Conservation (phyloP, 371 early-diverging fungal species). For the Mucor irregularis region DNA sequence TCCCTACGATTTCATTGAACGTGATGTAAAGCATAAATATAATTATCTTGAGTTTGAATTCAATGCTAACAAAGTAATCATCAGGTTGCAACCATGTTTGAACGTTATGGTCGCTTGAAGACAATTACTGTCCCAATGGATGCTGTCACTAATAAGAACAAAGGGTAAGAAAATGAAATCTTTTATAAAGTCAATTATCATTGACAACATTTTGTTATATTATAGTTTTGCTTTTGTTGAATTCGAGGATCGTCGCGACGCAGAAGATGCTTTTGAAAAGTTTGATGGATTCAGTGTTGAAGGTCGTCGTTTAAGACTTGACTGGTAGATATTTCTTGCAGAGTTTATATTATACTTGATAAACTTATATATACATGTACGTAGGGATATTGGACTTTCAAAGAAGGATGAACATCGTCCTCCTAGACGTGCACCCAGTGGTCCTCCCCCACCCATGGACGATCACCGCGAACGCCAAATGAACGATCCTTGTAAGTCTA, state of each 20-base stretch:
- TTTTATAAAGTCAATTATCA: too few relatives aligned
- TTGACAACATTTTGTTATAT: conserved; percentile 35
- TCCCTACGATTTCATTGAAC: conserved; percentile 75
- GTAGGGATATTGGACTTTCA: conserved; percentile 66
- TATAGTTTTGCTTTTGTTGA: conserved; percentile 70
- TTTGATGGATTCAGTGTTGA: conserved; percentile 71
- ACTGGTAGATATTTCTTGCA: conserved; percentile 72
- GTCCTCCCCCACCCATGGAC: conserved; percentile 27
- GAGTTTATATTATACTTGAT: too few relatives aligned
- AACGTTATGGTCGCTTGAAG: conserved; percentile 68
- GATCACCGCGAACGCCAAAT: conserved; percentile 26
- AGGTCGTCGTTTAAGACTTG: conserved; percentile 74
- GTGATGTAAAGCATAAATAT: conserved; percentile 47
- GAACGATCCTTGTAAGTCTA: conserved; percentile 34
- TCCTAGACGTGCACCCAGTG: conserved; percentile 20
- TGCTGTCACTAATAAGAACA: conserved; percentile 72
- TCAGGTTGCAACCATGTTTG: conserved; percentile 67
- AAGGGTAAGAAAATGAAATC: conserved; percentile 54
- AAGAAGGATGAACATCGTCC: conserved; percentile 61
- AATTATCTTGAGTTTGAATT: neutral
- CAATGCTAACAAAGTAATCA: neutral
- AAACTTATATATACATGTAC: neutral
- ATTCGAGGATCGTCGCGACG: conserved; percentile 75
- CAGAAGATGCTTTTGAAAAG: conserved; percentile 77
- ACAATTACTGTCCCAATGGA: conserved; percentile 74